Evolutionary conservation across 2,329 filamentous ascomycete genomes (phyloP), one percentile per base, ranked within the genome.

Genomic region (Bipolaris victoriae): DNA sequence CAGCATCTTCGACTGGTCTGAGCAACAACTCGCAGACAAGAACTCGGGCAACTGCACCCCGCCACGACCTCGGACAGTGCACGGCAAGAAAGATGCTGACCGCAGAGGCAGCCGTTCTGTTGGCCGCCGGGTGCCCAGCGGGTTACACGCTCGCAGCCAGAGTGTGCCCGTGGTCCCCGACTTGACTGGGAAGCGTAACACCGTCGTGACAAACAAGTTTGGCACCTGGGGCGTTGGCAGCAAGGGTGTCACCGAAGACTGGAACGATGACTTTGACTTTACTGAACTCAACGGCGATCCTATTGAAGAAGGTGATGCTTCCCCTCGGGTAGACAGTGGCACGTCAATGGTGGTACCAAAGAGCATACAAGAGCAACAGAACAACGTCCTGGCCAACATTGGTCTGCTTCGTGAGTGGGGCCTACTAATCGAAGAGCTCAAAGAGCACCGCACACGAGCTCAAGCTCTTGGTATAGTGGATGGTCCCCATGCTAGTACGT

Each of bases 251-350:
- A 93, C 89, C 60, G 91, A 96, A 72, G 91, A 95, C 69, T 96
- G 91, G 91, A 91, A 94, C 66, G 90, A 93, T 62, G 91, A 96
- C 73, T 95, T 96, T 66, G 90, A 94, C 58, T 93, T 94, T 71
- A 83, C 84, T 20, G 84, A 86, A 46, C 71, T 77, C 11, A 76
- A 80, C 24, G 81, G 83, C 41, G 67, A 72, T 16, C 62, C 68
- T 33, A 60, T 59, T 11, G 65, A 67, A 26, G 69, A 71, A 33
- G 73, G 68, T 22, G 65, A 66, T 22, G 72, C 75, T 22, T 77
- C 78, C 33, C 77, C 76, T 54, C 72, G 78, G 15, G 69, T 79
- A 51, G 73, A 82, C 69, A 81, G 78, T 62, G 77, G 77, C 20
- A 73, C 78, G 44, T 73, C 70, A 46, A 90, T 92, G 86, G 76